A percentile compares a stretch with the other conserved stretches of the same genome.
These are phyloP conservation scores for Paradendryphiella salina DNA, from an alignment of 2,329 filamentous ascomycete genomes.

Conservation along the genomic window DNA sequence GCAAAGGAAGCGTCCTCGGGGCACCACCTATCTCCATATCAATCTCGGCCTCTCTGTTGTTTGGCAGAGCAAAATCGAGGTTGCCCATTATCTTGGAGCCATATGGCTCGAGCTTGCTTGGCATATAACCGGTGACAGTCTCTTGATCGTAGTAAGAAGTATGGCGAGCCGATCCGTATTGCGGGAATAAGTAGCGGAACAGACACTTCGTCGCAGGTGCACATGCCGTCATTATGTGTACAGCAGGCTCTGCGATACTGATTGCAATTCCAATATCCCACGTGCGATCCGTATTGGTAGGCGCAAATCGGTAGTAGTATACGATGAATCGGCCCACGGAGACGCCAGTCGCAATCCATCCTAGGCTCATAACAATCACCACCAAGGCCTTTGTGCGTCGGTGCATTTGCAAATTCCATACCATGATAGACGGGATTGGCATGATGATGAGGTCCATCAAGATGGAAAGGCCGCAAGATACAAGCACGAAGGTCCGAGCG, in stretches of 20 bases:
- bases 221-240: slow-evolving; percentile 59
- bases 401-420: slow-evolving; percentile 52
- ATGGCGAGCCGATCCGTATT: slow-evolving; percentile 30
- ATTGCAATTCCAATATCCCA: slow-evolving; percentile 46
- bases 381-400: slow-evolving; percentile 42
- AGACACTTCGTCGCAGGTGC: slow-evolving; percentile 58
- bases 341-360: slow-evolving; percentile 43
- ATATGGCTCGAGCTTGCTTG: slow-evolving; percentile 15
- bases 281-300: slow-evolving; percentile 39
- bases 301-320: slow-evolving; percentile 47
- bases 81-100: slow-evolving; percentile 6
- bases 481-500: slow-evolving; percentile 39
- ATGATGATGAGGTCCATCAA: slow-evolving; percentile 49
- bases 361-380: slow-evolving; percentile 41
- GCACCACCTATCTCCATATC: slow-evolving; percentile 13
- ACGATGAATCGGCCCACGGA: slow-evolving; percentile 47
- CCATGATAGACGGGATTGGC: slow-evolving; percentile 48
- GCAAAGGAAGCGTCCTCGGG: slow-evolving; percentile 5
- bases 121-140: not conserved
- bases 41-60: slow-evolving; percentile 9
- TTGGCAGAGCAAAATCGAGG: slow-evolving; percentile 19
- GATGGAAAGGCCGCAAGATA: slow-evolving; percentile 42
- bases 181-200: slow-evolving; percentile 42
- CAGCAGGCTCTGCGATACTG: slow-evolving; percentile 46
- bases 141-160: slow-evolving; percentile 22